Evolutionary conservation across 192 early-diverging fungal species (phyloP).

Genomic region (Bifiguratus adelaidae): DNA sequence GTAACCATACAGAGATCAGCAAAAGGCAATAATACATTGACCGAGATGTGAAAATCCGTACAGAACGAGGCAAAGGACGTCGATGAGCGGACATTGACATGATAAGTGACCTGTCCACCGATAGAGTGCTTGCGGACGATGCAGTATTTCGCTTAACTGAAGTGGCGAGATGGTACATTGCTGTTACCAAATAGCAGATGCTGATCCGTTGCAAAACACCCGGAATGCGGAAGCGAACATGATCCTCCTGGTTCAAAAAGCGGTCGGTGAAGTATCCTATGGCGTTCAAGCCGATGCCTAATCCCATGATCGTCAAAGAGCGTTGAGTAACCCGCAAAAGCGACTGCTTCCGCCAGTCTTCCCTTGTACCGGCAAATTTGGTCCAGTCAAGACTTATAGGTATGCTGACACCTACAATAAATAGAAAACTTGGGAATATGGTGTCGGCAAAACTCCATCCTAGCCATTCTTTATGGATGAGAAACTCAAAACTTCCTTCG

Average conservation of each 20-base stretch:
- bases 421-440: slow-evolving; percentile 45
- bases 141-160: too few relatives aligned
- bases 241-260: background rate
- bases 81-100: too few relatives aligned
- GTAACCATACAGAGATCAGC: too few relatives aligned
- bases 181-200: slow-evolving; percentile 24
- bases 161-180: slow-evolving; percentile 5
- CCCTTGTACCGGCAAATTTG: background rate
- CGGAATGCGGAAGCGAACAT: slow-evolving; percentile 4
- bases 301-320: slow-evolving; percentile 11
- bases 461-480: background rate
- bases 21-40: too few relatives aligned
- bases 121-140: too few relatives aligned
- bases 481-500: background rate
- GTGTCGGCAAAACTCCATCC: slow-evolving; percentile 21
- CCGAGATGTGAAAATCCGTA: too few relatives aligned
- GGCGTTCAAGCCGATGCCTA: slow-evolving; percentile 20
- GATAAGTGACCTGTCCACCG: too few relatives aligned
- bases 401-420: slow-evolving; percentile 34
- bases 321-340: slow-evolving; percentile 15
- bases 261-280: slow-evolving; percentile 5
- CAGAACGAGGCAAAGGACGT: too few relatives aligned
- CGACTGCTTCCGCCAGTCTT: background rate
- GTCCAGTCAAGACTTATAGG: background rate
- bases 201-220: slow-evolving; percentile 36